phyloP scores from a whole-genome alignment of 768 basidiomycete genomes.

The Tulasnella sp. region DNA sequence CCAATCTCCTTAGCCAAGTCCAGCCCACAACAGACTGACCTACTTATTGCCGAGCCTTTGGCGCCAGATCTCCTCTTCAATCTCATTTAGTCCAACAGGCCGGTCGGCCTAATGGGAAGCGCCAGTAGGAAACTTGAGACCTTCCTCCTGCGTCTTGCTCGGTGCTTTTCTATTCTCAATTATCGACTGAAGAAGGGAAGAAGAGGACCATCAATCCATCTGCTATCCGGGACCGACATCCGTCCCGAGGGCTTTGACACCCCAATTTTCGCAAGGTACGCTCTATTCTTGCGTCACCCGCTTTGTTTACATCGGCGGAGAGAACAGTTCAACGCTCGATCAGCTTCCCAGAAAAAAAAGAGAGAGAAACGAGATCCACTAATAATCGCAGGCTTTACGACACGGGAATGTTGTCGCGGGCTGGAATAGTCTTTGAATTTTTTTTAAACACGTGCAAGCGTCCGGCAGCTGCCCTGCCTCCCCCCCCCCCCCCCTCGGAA shows the following conservation, averaged over 20 bases:
- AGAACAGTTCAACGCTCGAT: background rate
- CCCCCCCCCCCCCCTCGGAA: background rate
- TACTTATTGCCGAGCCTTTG: background rate
- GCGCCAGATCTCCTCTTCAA: background rate
- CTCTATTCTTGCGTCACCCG: background rate
- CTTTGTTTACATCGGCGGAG: background rate
- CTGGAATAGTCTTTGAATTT: background rate
- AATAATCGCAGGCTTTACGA: background rate
- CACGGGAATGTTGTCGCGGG: background rate
- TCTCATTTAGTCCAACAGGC: background rate
- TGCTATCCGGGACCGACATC: background rate
- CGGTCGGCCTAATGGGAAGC: background rate
- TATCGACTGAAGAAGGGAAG: background rate
- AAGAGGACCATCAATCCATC: background rate
- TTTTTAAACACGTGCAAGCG: background rate
- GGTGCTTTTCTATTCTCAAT: background rate
- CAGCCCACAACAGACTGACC: background rate
- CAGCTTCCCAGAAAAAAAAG: background rate
- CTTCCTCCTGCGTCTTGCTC: background rate
- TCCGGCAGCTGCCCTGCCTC: background rate
- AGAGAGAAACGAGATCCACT: background rate
- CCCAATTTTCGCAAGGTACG: background rate
- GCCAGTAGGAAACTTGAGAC: background rate
- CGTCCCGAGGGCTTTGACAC: background rate
- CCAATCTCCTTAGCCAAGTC: background rate